Conservation (phyloP, 2,329 filamentous ascomycete species). For the Pseudogymnoascus sp. region DNA sequence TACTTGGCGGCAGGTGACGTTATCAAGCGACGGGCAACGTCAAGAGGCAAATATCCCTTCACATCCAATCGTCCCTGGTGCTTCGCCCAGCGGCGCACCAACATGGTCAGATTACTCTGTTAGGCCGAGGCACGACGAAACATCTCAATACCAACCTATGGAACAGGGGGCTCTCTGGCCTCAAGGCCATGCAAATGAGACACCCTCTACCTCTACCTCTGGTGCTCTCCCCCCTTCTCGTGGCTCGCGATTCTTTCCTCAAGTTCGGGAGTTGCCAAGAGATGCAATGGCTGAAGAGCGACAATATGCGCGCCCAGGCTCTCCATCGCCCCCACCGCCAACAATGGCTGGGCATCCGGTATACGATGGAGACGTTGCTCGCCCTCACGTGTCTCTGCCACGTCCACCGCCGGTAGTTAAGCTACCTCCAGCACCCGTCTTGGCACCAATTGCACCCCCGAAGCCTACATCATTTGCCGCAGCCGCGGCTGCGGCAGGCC, state of each 20-base stretch:
- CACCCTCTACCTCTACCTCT: constrained; percentile 8
- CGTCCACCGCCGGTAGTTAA: constrained; percentile 68
- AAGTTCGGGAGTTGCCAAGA: constrained; percentile 27
- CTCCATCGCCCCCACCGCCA: constrained; percentile 65
- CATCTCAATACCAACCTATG: not conserved
- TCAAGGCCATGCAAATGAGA: not conserved
- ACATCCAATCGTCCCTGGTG: not conserved
- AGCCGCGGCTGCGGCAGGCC: constrained; percentile 29
- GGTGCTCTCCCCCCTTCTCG: constrained; percentile 38
- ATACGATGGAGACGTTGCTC: constrained; percentile 56
- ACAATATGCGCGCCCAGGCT: constrained; percentile 35
- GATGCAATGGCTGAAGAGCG: constrained; percentile 39
- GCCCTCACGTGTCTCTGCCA: constrained; percentile 63
- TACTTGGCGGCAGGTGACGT: constrained; percentile 8
- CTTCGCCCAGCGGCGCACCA: not conserved
- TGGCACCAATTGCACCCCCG: constrained; percentile 36
- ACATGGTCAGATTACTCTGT: constrained; percentile 8
- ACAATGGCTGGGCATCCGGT: constrained; percentile 63
- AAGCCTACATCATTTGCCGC: constrained; percentile 38
- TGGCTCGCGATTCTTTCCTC: constrained; percentile 55
- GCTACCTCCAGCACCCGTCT: constrained; percentile 55
- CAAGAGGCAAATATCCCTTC: not conserved
- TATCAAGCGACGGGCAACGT: constrained; percentile 3
- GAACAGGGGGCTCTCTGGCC: constrained; percentile 1
- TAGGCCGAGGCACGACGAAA: not conserved